Evolutionary conservation across 208 protist genomes (phyloP).

Genomic region (Kentomonas sorsogonicus): DNA sequence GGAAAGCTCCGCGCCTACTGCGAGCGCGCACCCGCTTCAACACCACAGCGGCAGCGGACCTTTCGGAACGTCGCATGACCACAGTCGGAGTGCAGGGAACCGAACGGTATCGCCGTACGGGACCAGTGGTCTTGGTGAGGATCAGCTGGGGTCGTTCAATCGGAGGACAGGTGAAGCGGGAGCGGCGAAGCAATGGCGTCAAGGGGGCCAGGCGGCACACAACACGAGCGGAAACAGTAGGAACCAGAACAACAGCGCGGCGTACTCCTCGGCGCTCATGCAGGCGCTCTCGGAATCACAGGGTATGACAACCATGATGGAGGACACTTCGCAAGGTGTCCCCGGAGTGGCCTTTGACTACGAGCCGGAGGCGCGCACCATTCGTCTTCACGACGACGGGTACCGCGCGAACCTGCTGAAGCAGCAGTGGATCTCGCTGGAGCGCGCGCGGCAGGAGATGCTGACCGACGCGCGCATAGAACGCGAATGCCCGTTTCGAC

Average conservation of each 20-base stretch:
- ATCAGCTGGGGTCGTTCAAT: too few species aligned
- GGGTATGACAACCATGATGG: constrained; percentile 19
- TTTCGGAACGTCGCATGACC: too few species aligned
- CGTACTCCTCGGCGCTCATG: constrained; percentile 51
- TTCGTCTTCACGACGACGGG: constrained; percentile 62
- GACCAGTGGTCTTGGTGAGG: too few species aligned
- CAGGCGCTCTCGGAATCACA: constrained; percentile 53
- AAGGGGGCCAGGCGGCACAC: too few species aligned
- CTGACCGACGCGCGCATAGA: constrained; percentile 48
- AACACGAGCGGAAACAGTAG: too few species aligned
- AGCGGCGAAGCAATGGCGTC: neutral
- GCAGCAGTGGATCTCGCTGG: constrained; percentile 75
- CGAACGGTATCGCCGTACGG: too few species aligned
- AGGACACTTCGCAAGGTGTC: neutral
- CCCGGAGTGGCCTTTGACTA: neutral
- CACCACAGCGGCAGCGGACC: too few species aligned
- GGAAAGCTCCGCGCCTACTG: too few species aligned
- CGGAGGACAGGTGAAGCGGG: too few species aligned
- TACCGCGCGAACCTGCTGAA: constrained; percentile 71
- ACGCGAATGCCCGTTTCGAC: constrained; percentile 72
- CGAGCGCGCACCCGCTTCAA: too few species aligned
- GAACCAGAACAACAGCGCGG: too few species aligned
- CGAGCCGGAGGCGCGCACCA: constrained; percentile 11
- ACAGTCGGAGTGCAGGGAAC: too few species aligned
- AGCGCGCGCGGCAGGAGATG: constrained; percentile 60